Conservation (phyloP, 1,284 basidiomycete genomes). For the Leccinum pachyderme region DNA sequence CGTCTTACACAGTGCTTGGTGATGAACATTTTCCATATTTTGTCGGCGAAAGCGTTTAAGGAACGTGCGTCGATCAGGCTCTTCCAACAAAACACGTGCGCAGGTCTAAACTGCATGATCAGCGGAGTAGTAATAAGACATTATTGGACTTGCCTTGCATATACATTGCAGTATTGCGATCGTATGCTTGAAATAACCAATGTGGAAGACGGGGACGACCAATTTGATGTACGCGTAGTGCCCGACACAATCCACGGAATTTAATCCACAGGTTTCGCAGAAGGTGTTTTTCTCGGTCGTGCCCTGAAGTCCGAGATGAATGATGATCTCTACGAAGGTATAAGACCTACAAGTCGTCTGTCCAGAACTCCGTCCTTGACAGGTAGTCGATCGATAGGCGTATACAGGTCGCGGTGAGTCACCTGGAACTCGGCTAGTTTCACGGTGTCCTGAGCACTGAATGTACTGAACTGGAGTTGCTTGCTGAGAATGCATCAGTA, state of each 20-base stretch:
- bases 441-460: conserved; percentile 92
- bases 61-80: conserved; percentile 81
- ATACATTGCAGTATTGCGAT: conserved; percentile 94
- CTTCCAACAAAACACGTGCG: conserved; percentile 90
- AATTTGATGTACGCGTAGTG: conserved; percentile 98
- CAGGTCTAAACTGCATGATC: conserved; percentile 65
- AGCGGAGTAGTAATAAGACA: neutral
- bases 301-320: conserved; percentile 55
- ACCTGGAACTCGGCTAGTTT: conserved; percentile 94
- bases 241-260: conserved; percentile 93
- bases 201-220: conserved; percentile 94
- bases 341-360: conserved; percentile 70
- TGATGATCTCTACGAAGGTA: neutral
- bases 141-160: conserved; percentile 72
- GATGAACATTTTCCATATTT: conserved; percentile 91
- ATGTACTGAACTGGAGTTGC: conserved; percentile 89
- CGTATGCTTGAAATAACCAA: conserved; percentile 97
- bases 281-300: conserved; percentile 91
- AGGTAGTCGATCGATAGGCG: conserved; percentile 73
- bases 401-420: conserved; percentile 88
- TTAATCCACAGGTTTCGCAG: conserved; percentile 94
- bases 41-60: conserved; percentile 89
- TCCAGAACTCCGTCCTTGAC: conserved; percentile 93
- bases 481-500: conserved; percentile 55
- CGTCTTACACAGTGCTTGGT: conserved; percentile 84